These are phyloP conservation scores for Neurospora tetraspora DNA, from an alignment of 495 filamentous ascomycete genomes.

Conservation along the genomic window DNA sequence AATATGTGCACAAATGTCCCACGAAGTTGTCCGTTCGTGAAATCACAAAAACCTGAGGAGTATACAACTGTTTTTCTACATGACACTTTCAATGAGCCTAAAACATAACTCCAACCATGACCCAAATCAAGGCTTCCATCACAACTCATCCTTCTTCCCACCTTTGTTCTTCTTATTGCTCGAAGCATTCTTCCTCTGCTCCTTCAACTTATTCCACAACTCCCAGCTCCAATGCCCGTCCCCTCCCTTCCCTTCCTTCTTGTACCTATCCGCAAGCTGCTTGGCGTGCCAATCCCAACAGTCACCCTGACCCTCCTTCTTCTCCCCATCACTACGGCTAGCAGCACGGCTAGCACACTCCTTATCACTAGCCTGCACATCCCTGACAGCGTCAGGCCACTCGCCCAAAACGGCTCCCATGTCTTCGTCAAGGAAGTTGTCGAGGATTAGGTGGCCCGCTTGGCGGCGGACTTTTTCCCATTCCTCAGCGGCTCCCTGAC, in stretches of 20 bases:
- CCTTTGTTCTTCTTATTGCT: neutral
- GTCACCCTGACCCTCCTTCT: slow-evolving; percentile 12
- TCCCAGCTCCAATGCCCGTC: slow-evolving; percentile 25
- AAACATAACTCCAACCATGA: neutral
- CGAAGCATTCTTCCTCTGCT: slow-evolving; percentile 10
- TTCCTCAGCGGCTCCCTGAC: slow-evolving; percentile 1
- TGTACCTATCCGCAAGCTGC: slow-evolving; percentile 11
- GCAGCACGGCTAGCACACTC: slow-evolving; percentile 11
- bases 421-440: slow-evolving; percentile 50
- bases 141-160: slow-evolving; percentile 14
- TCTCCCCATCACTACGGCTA: slow-evolving; percentile 1
- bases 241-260: slow-evolving; percentile 3
- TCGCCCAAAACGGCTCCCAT: slow-evolving; percentile 43
- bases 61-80: neutral
- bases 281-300: slow-evolving; percentile 34
- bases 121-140: neutral
- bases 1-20: neutral
- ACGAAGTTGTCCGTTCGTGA: neutral
- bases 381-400: slow-evolving; percentile 27
- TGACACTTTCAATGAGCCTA: neutral
- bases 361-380: slow-evolving; percentile 10
- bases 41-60: neutral
- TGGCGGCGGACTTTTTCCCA: slow-evolving; percentile 33
- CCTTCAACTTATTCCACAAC: slow-evolving; percentile 12
- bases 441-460: slow-evolving; percentile 42